A percentile compares a stretch with the other conserved stretches of the same genome.
Evolutionary conservation across 306 rosid species (phyloP).

Genomic region (Gynostemma pentaphyllum): DNA sequence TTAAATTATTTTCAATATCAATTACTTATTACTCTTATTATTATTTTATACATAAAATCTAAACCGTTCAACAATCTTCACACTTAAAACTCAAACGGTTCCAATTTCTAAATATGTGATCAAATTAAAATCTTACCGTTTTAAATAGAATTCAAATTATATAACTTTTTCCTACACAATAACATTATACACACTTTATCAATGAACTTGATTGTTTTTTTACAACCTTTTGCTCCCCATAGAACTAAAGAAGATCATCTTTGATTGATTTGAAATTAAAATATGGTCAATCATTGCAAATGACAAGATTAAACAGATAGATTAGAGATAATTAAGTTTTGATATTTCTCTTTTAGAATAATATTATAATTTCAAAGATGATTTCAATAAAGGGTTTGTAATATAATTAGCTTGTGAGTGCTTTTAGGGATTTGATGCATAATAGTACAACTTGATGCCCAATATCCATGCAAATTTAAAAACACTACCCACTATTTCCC

Average conservation of each 20-base stretch:
- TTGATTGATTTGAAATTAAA: neutral
- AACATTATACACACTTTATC: too few relatives aligned
- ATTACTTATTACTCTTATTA: neutral
- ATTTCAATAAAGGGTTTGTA: neutral
- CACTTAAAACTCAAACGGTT: too few relatives aligned
- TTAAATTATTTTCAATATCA: too few relatives aligned
- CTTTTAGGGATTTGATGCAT: neutral
- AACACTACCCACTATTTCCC: too few relatives aligned
- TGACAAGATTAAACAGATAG: constrained; percentile 11
- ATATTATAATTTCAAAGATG: neutral
- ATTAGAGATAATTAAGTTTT: neutral
- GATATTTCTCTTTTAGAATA: neutral
- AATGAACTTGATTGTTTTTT: too few relatives aligned
- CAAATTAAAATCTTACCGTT: too few relatives aligned
- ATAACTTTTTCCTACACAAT: too few relatives aligned
- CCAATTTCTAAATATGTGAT: too few relatives aligned
- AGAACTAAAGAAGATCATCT: neutral
- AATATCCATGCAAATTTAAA: too few relatives aligned
- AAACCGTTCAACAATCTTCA: too few relatives aligned
- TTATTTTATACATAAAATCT: too few relatives aligned
- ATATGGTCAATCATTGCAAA: constrained; percentile 8
- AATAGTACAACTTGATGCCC: neutral
- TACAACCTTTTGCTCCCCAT: neutral
- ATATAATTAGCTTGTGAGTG: neutral
- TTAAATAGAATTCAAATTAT: too few relatives aligned